A percentile compares a stretch with the other conserved stretches of the same genome.
phyloP scores from a whole-genome alignment of 768 basidiomycete genomes.

The Hygrocybe coccinea region DNA sequence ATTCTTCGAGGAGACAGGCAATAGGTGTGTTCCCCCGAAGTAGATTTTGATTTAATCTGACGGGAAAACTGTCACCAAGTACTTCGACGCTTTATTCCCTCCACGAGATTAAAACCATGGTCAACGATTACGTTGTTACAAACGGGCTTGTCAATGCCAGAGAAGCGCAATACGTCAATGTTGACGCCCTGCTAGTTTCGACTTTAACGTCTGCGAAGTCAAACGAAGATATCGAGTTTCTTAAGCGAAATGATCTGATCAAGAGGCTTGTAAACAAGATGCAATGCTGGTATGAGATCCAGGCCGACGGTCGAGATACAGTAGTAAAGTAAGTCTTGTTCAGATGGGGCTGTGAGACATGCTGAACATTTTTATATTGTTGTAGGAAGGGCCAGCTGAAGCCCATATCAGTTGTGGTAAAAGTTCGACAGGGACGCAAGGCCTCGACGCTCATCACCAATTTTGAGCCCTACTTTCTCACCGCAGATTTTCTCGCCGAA shows the following conservation, averaged over 20 bases:
- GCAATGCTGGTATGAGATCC: conserved; percentile 73
- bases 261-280: conserved; percentile 55
- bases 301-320: conserved; percentile 48
- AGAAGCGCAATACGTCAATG: conserved; percentile 67
- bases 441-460: conserved; percentile 72
- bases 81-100: conserved; percentile 49
- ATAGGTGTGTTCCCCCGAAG: conserved; percentile 44
- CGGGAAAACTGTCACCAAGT: conserved; percentile 30
- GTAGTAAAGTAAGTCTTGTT: conserved; percentile 53
- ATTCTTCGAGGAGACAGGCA: conserved; percentile 61
- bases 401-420: conserved; percentile 65
- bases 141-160: conserved; percentile 59
- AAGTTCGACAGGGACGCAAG: conserved; percentile 74
- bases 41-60: neutral
- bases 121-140: conserved; percentile 60
- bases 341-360: neutral
- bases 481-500: conserved; percentile 72
- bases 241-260: conserved; percentile 62
- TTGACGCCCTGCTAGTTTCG: conserved; percentile 45
- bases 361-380: conserved; percentile 2
- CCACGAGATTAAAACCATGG: conserved; percentile 48
- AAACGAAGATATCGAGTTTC: conserved; percentile 39
- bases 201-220: conserved; percentile 13
- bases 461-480: conserved; percentile 67
- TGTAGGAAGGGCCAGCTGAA: conserved; percentile 70